Evolutionary conservation across 78 protist genomes (phyloP), one percentile per base, ranked within the genome.

Genomic region (Speleostelium caveatum): DNA sequence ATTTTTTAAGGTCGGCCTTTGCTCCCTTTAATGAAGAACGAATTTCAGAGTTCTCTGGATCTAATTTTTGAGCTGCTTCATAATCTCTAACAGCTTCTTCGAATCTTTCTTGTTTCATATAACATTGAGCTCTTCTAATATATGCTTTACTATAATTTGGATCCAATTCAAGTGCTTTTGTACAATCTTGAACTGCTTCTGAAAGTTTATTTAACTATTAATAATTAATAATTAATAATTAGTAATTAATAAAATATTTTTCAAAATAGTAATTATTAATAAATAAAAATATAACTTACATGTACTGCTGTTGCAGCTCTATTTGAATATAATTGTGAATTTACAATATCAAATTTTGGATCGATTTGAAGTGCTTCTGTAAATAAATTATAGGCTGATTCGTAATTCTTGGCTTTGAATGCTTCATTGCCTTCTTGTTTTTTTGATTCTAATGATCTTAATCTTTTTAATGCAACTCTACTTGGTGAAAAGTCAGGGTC

Each of bases 11-110:
- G 28, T 59, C 95, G 17, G 42, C n/a, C 51, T 93, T 93, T 14
- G 95, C 95, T 24, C 58, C 69, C 32, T 76, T 83, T 28, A 93
- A 55, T 8, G 73, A 41, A 38, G 58, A 39, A 10, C n/a, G 53
- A 24, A 74, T 16, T 28, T 86, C 93, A n/a, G 28, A 36, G 49
- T 60, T 76, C 49, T 76, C 90, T 53, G 77, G 73, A 24, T 78
- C 79, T 8, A 91, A 53, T 35, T 21, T 17, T 66, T 80, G 67
- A 26, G 87, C 87, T 41, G 49, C 72, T 56, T 85, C 93, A 19
- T 30, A 63, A 51, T 93, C 95, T 75, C 91, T 65, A n/a, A 93
- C 95, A 33, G 95, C 95, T 7, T 93, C 95, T 55, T 93, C 92
- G 63, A 32, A 85, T 21, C 22, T 66, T 36, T 74, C 95, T 69